A percentile compares a stretch with the other conserved stretches of the same genome.
Evolutionary conservation across 192 early-diverging fungal genomes (phyloP).

Genomic region (Phlyctochytrium bullatum): DNA sequence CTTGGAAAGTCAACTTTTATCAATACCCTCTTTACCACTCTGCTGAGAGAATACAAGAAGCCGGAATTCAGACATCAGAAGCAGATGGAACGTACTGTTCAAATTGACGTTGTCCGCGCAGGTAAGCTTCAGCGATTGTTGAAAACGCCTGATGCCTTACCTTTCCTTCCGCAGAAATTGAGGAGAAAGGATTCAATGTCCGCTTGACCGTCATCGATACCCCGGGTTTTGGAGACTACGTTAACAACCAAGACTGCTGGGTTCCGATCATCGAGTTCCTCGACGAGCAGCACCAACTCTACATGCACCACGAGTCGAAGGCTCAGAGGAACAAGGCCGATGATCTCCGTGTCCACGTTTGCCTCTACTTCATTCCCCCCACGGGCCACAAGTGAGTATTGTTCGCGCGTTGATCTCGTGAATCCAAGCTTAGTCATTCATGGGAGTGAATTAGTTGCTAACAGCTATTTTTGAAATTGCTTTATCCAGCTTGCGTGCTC

Average conservation of each 20-base stretch:
- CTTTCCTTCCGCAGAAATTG: slow-evolving; percentile 63
- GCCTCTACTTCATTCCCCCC: slow-evolving; percentile 98
- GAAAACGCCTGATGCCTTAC: background rate
- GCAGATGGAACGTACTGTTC: slow-evolving; percentile 92
- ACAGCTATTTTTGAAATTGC: background rate
- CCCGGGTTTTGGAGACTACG: slow-evolving; percentile 77
- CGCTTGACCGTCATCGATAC: slow-evolving; percentile 92
- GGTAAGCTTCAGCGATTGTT: slow-evolving; percentile 42
- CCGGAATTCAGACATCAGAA: slow-evolving; percentile 79
- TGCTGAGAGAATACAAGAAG: slow-evolving; percentile 89
- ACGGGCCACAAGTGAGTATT: slow-evolving; percentile 84
- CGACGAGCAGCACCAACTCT: slow-evolving; percentile 95
- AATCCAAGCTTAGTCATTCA: background rate
- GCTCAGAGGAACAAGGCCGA: slow-evolving; percentile 80
- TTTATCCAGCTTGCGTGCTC: slow-evolving; percentile 66
- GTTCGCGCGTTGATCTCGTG: no score
- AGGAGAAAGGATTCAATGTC: slow-evolving; percentile 98
- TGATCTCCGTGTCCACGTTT: slow-evolving; percentile 96
- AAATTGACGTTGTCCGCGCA: slow-evolving; percentile 97
- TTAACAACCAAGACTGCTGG: slow-evolving; percentile 88
- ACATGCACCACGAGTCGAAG: slow-evolving; percentile 90
- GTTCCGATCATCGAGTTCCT: slow-evolving; percentile 97
- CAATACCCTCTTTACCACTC: slow-evolving; percentile 97
- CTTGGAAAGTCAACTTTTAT: slow-evolving; percentile 98
- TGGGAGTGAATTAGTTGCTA: slow-evolving; percentile 3